Percentiles rank a stretch among this genome's conserved stretches.
Conservation (phyloP, 208 protist genomes). For the Endotrypanum monterogeii region DNA sequence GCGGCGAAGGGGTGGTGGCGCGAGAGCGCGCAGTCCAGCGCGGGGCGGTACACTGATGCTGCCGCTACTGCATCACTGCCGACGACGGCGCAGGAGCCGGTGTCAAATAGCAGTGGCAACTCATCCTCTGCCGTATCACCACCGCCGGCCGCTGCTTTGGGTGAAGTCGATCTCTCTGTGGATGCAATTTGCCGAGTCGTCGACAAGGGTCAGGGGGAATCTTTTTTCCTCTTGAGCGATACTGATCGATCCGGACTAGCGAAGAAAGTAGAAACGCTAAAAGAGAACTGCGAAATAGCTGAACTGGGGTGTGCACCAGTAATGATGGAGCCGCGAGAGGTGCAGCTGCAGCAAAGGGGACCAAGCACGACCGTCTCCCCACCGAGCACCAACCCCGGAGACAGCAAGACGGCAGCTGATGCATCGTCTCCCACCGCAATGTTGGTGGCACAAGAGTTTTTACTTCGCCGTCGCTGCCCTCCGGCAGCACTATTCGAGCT, state of each 20-base stretch:
- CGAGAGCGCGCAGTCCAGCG: constrained; percentile 8
- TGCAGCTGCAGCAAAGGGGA: constrained; percentile 21
- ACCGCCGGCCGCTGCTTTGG: constrained; percentile 7
- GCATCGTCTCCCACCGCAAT: constrained; percentile 9
- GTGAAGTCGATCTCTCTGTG: constrained; percentile 42
- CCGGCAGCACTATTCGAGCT: constrained; percentile 74
- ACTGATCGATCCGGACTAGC: constrained; percentile 32
- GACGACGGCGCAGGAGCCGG: neutral
- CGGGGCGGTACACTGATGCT: constrained; percentile 1
- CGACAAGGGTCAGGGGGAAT: constrained; percentile 69
- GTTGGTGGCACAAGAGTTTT: constrained; percentile 72
- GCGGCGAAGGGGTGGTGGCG: constrained; percentile 25
- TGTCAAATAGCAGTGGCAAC: neutral
- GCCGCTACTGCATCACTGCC: neutral
- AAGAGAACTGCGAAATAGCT: constrained; percentile 25
- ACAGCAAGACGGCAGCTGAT: neutral
- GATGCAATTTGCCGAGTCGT: constrained; percentile 36
- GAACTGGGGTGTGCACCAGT: constrained; percentile 45
- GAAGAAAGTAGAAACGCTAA: constrained; percentile 34
- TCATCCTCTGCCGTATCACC: neutral
- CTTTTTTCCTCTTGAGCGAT: constrained; percentile 59
- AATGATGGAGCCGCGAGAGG: constrained; percentile 53
- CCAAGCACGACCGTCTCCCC: neutral
- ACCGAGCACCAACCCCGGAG: neutral
- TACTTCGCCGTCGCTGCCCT: constrained; percentile 53